Conservation (phyloP, 345 rosid genomes). For the Acer saccharum region DNA sequence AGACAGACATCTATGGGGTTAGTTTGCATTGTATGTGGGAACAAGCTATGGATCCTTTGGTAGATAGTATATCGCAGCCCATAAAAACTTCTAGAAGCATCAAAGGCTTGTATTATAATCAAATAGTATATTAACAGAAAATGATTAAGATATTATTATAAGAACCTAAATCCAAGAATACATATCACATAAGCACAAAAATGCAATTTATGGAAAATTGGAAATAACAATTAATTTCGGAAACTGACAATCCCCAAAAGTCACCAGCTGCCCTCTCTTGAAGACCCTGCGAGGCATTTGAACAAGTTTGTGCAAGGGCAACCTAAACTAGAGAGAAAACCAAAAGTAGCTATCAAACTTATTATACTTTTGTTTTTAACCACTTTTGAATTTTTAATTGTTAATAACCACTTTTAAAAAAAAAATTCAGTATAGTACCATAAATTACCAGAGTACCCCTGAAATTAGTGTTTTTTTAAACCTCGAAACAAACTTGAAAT, state of each 20-base stretch:
- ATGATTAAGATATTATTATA: neutral
- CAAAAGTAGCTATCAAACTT: too few species aligned
- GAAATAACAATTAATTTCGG: conserved; percentile 79
- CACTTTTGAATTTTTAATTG: too few species aligned
- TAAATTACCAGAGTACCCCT: too few species aligned
- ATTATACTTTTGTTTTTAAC: too few species aligned
- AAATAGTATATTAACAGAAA: neutral
- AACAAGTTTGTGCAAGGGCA: conserved; percentile 81
- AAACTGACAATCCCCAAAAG: conserved; percentile 94
- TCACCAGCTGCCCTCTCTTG: conserved; percentile 99
- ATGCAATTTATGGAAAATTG: neutral
- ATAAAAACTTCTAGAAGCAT: neutral
- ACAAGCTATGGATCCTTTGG: neutral
- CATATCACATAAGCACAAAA: too few species aligned
- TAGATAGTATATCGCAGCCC: neutral
- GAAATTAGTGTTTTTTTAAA: too few species aligned
- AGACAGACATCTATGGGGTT: neutral
- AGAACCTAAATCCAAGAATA: neutral
- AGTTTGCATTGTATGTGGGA: neutral
- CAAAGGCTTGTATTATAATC: neutral
- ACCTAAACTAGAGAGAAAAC: conserved; percentile 18
- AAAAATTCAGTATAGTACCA: too few species aligned
- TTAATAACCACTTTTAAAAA: too few species aligned
- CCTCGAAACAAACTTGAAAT: too few species aligned
- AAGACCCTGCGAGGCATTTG: conserved; percentile 89